Conservation (phyloP, 2,329 filamentous ascomycete genomes). For the Beauveria caledonica region DNA sequence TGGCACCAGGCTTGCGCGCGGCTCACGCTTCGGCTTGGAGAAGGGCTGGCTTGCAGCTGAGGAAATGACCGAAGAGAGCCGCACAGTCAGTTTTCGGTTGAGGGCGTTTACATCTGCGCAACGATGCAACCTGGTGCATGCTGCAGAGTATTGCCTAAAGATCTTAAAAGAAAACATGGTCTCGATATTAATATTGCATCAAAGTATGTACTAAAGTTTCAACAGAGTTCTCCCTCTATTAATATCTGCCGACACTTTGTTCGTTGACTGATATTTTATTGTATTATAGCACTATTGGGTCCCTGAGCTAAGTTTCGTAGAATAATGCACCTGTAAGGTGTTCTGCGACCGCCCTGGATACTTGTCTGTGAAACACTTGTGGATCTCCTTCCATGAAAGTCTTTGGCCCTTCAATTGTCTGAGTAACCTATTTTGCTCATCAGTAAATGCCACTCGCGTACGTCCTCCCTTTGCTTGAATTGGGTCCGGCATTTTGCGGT, state of each 20-base stretch:
- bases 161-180: not conserved
- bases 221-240: not conserved
- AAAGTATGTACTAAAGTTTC: not conserved
- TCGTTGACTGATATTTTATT: not conserved
- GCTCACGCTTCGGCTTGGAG: not conserved
- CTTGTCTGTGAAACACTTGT: not conserved
- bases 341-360: not conserved
- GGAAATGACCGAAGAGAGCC: not conserved
- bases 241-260: not conserved
- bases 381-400: not conserved
- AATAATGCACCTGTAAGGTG: not conserved
- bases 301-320: not conserved
- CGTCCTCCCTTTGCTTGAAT: not conserved
- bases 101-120: not conserved
- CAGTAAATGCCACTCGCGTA: not conserved
- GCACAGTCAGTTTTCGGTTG: not conserved
- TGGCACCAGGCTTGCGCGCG: not conserved
- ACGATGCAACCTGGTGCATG: not conserved
- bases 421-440: not conserved
- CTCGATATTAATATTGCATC: not conserved
- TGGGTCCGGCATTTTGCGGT: not conserved
- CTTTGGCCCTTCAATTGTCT: not conserved
- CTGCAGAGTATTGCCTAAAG: not conserved
- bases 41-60: not conserved
- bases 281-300: not conserved